A percentile compares a stretch with the other conserved stretches of the same genome.
These are phyloP conservation scores for Penicillium hordei DNA, from an alignment of 2,329 filamentous ascomycete genomes.

Conservation along the genomic window DNA sequence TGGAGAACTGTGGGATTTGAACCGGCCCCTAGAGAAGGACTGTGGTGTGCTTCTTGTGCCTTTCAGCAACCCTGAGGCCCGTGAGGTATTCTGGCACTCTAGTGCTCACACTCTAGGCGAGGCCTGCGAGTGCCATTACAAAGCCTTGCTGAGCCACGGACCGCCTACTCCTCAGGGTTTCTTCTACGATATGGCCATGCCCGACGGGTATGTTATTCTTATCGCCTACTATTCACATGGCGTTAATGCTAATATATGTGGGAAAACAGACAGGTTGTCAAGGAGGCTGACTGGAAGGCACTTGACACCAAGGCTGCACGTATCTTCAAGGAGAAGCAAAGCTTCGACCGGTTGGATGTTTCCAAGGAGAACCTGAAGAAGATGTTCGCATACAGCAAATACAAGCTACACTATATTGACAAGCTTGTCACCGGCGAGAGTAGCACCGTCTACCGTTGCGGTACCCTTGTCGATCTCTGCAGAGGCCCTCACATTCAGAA, in stretches of 20 bases:
- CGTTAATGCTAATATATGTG: slow-evolving; percentile 17
- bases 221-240: slow-evolving; percentile 18
- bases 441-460: slow-evolving; percentile 92
- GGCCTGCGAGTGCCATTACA: slow-evolving; percentile 84
- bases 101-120: slow-evolving; percentile 95
- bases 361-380: slow-evolving; percentile 89
- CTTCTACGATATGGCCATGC: slow-evolving; percentile 94
- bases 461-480: slow-evolving; percentile 92
- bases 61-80: slow-evolving; percentile 74
- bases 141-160: slow-evolving; percentile 89
- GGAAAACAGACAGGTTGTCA: slow-evolving; percentile 58
- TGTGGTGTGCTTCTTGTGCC: slow-evolving; percentile 81
- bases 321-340: slow-evolving; percentile 95
- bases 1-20: slow-evolving; percentile 87
- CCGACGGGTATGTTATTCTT: slow-evolving; percentile 54
- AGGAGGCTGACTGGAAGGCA: slow-evolving; percentile 76
- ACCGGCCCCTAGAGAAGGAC: slow-evolving; percentile 82
- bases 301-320: slow-evolving; percentile 76
- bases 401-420: slow-evolving; percentile 97
- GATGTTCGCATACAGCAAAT: slow-evolving; percentile 98
- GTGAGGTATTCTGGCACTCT: slow-evolving; percentile 97
- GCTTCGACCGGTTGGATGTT: slow-evolving; percentile 84
- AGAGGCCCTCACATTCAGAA: slow-evolving; percentile 91
- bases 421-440: slow-evolving; percentile 89
- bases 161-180: slow-evolving; percentile 89